These are phyloP conservation scores for Phalaenopsis hybrid DNA, from an alignment of 116 monocot genomes.

Conservation along the genomic window DNA sequence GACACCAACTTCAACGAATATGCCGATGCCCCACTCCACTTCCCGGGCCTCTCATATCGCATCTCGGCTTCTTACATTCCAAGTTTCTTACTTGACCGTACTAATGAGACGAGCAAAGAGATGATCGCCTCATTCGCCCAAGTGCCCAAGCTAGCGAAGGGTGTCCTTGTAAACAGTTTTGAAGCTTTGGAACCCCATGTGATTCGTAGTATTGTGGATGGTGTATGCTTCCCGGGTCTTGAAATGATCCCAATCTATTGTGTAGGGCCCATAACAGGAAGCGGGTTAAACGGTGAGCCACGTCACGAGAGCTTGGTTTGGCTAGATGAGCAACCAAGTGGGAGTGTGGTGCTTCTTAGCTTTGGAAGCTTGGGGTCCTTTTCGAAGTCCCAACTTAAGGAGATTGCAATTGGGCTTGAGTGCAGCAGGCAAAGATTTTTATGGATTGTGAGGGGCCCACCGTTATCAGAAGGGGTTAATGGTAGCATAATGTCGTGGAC, in stretches of 20 bases:
- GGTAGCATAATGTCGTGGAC: not conserved
- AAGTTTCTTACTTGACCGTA: not conserved
- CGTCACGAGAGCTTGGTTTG: slow-evolving; percentile 18
- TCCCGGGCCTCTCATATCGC: slow-evolving; percentile 7
- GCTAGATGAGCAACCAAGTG: slow-evolving; percentile 18
- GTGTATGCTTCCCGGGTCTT: slow-evolving; percentile 7
- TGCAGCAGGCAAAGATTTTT: slow-evolving; percentile 4
- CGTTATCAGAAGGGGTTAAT: not conserved
- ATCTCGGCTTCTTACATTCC: slow-evolving; percentile 1
- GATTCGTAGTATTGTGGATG: slow-evolving; percentile 2
- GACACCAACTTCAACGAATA: slow-evolving; percentile 4
- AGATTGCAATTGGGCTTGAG: slow-evolving; percentile 1
- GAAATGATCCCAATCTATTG: slow-evolving; percentile 20
- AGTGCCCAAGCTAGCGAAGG: not conserved
- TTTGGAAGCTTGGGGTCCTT: slow-evolving; percentile 16
- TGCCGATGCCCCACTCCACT: not conserved
- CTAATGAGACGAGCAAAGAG: not conserved
- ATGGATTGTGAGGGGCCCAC: slow-evolving; percentile 4
- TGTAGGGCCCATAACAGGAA: slow-evolving; percentile 37
- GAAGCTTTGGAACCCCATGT: not conserved
- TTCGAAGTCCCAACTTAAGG: not conserved
- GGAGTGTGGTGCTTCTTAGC: slow-evolving; percentile 20
- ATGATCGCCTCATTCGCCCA: not conserved
- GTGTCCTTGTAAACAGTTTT: not conserved
- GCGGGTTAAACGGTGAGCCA: not conserved